Base-by-base conservation (phyloP, 441 rosid species). In the Populus hybrid region DNA sequence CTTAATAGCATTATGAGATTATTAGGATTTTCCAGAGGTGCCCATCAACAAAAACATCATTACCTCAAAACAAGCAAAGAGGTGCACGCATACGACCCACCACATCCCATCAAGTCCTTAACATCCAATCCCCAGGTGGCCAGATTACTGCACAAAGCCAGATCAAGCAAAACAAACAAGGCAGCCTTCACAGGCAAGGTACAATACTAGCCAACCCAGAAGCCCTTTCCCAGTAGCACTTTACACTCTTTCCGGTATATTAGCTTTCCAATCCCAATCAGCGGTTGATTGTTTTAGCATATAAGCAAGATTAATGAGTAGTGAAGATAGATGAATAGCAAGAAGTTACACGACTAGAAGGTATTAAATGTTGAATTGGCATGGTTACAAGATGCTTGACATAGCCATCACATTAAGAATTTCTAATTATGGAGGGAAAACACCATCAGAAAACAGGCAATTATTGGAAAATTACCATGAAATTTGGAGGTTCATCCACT, bases 161-260 rank as follows among this genome's bases (percentile, higher is more conserved):
- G 84, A 93, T 93, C 98, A 90, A 93, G 87, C 86, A 91, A 36
- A 91, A 89, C 87, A 92, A 92, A 91, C 89, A 88, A 82, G 87
- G 83, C 84, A 90, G 82, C 79, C 83, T 86, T 38, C 65, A 77
- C 83, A 86, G 84, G 83, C 76, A 83, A 80, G 78, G 83, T 21
- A 83, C 26, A 77, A 75, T 38, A 38, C 42, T 74, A 80, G 83
- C 81, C 74, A 80, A 79, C 81, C 76, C 69, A 80, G 77, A 20
- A 74, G 79, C 74, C 88, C 76, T 75, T 59, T 71, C 79, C 42
- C 79, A 53, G 40, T 36, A 36, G n/a, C 78, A 82, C 69, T 73
- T 74, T 72, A 82, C 81, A 35, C 50, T 70, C 71, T 72, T 65
- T 38, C 42, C 42, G 2, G 42, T 38, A 38, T 38, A 38, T 38